These are phyloP conservation scores for Austroboletus novae-zelandiae DNA, from an alignment of 1,284 basidiomycete species.

Conservation along the genomic window DNA sequence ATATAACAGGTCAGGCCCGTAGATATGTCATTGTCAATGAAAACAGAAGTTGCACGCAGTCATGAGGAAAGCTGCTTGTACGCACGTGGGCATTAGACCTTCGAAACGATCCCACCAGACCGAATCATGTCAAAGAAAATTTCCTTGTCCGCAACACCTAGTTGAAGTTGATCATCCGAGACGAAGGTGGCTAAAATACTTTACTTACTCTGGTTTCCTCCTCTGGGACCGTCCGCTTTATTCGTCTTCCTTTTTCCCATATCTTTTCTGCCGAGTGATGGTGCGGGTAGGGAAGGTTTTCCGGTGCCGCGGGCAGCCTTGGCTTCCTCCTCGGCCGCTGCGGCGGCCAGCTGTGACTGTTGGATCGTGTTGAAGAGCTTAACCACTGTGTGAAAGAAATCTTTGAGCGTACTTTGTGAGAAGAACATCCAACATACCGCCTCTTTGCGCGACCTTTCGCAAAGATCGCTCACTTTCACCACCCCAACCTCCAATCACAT, in stretches of 20 bases:
- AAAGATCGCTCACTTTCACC: slow-evolving; percentile 72
- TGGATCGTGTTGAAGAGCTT: slow-evolving; percentile 82
- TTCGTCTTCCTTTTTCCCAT: slow-evolving; percentile 52
- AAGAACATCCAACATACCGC: slow-evolving; percentile 48
- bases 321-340: slow-evolving; percentile 50
- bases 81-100: slow-evolving; percentile 23
- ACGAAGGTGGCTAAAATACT: not conserved
- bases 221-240: slow-evolving; percentile 51
- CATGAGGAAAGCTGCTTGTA: not conserved
- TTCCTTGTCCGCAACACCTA: slow-evolving; percentile 60
- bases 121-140: slow-evolving; percentile 78
- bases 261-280: slow-evolving; percentile 45
- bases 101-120: slow-evolving; percentile 71
- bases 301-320: slow-evolving; percentile 66
- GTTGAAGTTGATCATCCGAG: slow-evolving; percentile 6
- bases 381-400: slow-evolving; percentile 51
- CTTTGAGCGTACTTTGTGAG: not conserved
- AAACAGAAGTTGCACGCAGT: no score
- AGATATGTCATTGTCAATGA: no score
- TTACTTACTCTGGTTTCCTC: slow-evolving; percentile 54
- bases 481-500: slow-evolving; percentile 83
- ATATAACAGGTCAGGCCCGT: no score
- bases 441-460: slow-evolving; percentile 79
- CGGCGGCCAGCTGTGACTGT: slow-evolving; percentile 62
- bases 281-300: slow-evolving; percentile 68